Percentiles rank a stretch among this genome's conserved stretches.
These are phyloP conservation scores for Spinellus fusiger DNA, from an alignment of 192 early-diverging fungal species.

Conservation along the genomic window DNA sequence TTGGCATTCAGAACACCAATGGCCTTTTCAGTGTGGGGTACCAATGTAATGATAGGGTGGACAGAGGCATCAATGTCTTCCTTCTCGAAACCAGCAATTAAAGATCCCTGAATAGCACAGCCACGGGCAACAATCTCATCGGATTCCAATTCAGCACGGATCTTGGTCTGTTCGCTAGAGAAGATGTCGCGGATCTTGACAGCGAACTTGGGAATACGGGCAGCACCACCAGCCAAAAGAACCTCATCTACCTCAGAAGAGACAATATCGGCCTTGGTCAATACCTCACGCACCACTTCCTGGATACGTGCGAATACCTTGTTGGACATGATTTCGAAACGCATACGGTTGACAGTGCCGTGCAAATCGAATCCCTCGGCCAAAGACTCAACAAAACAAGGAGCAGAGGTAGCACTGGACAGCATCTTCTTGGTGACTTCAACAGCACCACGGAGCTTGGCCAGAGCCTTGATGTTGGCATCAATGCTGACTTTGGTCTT, in stretches of 20 bases:
- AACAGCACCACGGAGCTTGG: conserved; percentile 78
- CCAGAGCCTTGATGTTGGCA: conserved; percentile 66
- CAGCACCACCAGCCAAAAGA: conserved; percentile 82
- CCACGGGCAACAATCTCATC: conserved; percentile 92
- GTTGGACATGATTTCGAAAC: conserved; percentile 85
- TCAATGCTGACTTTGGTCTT: conserved; percentile 77
- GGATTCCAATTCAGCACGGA: conserved; percentile 80
- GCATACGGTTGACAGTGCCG: conserved; percentile 71
- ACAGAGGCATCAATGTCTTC: conserved; percentile 51
- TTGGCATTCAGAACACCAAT: conserved; percentile 72
- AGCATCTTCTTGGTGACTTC: conserved; percentile 93
- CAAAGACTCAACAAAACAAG: conserved; percentile 90
- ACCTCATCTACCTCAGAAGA: conserved; percentile 79
- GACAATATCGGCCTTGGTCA: conserved; percentile 62
- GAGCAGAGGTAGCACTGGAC: conserved; percentile 69
- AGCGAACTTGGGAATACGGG: conserved; percentile 84
- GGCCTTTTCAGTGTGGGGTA: conserved; percentile 60
- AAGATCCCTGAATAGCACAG: conserved; percentile 83
- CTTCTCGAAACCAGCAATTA: conserved; percentile 59
- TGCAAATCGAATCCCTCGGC: conserved; percentile 90
- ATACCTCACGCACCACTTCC: conserved; percentile 56
- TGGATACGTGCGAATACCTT: conserved; percentile 69
- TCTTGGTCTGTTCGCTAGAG: conserved; percentile 49
- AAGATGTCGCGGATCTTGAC: conserved; percentile 68
- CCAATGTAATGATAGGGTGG: conserved; percentile 44